Conservation (phyloP, 768 basidiomycete genomes). For the Gautieria morchelliformis region DNA sequence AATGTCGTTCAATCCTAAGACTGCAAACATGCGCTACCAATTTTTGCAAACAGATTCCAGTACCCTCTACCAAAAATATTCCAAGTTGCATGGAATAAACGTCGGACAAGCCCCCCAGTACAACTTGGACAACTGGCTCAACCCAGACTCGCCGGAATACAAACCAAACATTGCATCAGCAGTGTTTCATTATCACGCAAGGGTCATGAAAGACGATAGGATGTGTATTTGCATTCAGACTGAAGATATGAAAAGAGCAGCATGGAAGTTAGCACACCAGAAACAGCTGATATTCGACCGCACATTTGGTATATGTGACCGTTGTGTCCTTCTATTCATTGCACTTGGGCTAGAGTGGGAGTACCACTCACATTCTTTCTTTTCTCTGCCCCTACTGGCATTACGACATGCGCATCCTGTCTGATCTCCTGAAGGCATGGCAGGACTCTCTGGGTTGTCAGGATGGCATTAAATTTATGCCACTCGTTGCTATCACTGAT, state of each 20-base stretch:
- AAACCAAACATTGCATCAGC: slow-evolving; percentile 12
- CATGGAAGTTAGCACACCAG: slow-evolving; percentile 15
- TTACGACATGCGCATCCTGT: neutral
- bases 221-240: slow-evolving; percentile 25
- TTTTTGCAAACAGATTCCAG: slow-evolving; percentile 12
- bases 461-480: neutral
- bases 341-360: neutral
- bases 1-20: neutral
- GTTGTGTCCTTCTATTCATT: slow-evolving; percentile 7
- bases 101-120: slow-evolving; percentile 6
- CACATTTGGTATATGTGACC: slow-evolving; percentile 15
- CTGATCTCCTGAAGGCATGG: neutral
- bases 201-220: slow-evolving; percentile 13
- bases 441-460: neutral
- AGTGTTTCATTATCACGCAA: slow-evolving; percentile 20
- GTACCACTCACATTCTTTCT: neutral
- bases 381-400: neutral
- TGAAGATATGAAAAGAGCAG: slow-evolving; percentile 10
- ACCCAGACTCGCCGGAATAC: slow-evolving; percentile 14
- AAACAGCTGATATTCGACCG: slow-evolving; percentile 17
- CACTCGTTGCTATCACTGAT: neutral
- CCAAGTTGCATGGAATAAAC: slow-evolving; percentile 12
- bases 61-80: slow-evolving; percentile 15
- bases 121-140: slow-evolving; percentile 20
- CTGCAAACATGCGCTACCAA: neutral